Evolutionary conservation across 352 stramenopile species (phyloP).

Genomic region (Pythium chondricola): DNA sequence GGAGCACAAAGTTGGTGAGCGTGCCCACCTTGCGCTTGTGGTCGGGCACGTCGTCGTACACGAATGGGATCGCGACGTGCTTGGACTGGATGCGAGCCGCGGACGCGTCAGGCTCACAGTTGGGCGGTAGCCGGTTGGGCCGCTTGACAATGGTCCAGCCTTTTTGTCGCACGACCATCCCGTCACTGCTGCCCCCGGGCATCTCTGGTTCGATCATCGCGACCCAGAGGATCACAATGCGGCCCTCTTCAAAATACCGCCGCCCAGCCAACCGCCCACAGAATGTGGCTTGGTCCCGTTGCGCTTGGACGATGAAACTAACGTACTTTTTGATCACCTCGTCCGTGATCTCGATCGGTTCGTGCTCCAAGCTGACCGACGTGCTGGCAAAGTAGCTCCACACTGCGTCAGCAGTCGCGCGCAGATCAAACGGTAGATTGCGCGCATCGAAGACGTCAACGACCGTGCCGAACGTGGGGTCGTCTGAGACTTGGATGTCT

Average conservation of each 20-base stretch:
- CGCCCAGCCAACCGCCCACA: conserved; percentile 11
- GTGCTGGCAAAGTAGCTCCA: conserved; percentile 19
- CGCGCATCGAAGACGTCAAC: conserved; percentile 19
- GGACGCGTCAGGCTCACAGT: conserved; percentile 20
- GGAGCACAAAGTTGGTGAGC: conserved; percentile 63
- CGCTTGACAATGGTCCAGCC: conserved; percentile 59
- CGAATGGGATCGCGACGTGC: conserved; percentile 55
- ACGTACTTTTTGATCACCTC: conserved; percentile 19
- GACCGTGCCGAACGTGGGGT: conserved; percentile 8
- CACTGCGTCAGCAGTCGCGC: conserved; percentile 9
- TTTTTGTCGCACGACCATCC: conserved; percentile 18
- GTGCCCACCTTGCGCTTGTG: conserved; percentile 52
- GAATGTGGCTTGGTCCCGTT: conserved; percentile 13
- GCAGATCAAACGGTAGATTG: conserved; percentile 17
- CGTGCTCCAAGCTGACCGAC: conserved; percentile 10
- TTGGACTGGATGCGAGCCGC: conserved; percentile 65
- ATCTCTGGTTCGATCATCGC: conserved; percentile 22
- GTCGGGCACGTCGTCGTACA: conserved; percentile 58
- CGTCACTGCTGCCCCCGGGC: conserved; percentile 8
- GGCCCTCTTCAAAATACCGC: conserved; percentile 17
- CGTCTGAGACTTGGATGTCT: conserved; percentile 13
- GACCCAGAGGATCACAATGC: conserved; percentile 18
- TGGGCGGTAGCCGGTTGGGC: conserved; percentile 15
- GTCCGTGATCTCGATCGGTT: conserved; percentile 17
- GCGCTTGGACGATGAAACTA: conserved; percentile 13